Conservation (phyloP, 2,329 filamentous ascomycete species). For the Colletotrichum sp. region DNA sequence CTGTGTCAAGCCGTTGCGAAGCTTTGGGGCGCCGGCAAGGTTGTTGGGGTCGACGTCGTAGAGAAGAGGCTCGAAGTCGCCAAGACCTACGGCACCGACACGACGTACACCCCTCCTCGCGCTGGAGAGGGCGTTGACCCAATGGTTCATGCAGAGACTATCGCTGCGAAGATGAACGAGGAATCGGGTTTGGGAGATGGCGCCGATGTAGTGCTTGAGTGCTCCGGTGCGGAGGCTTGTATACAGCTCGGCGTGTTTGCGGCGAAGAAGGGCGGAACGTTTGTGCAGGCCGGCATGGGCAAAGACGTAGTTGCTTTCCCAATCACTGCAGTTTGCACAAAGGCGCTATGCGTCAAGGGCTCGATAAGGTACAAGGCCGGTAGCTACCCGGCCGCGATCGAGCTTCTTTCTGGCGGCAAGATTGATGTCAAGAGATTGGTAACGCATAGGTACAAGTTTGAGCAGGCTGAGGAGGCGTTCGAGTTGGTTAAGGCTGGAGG, state of each 20-base stretch:
- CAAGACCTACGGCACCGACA: not conserved
- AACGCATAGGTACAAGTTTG: not conserved
- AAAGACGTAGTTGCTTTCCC: not conserved
- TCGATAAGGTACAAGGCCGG: not conserved
- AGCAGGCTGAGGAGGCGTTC: not conserved
- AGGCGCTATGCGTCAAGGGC: not conserved
- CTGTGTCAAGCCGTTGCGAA: not conserved
- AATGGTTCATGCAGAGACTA: not conserved
- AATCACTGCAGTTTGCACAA: not conserved
- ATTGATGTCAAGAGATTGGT: not conserved
- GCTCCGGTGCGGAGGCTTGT: slow-evolving; percentile 39
- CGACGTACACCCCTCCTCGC: not conserved
- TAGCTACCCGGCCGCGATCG: not conserved
- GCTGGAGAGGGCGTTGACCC: not conserved
- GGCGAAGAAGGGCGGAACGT: not conserved
- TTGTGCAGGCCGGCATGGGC: not conserved
- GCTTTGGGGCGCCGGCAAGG: not conserved
- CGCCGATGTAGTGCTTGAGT: slow-evolving; percentile 28
- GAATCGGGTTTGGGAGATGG: not conserved
- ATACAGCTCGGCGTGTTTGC: not conserved
- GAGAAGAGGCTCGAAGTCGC: not conserved
- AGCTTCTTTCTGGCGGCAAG: not conserved
- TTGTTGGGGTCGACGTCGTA: not conserved
- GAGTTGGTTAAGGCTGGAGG: not conserved
- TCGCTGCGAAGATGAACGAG: not conserved